Base-by-base conservation (phyloP, 345 rosid genomes). In the Aquilaria malaccensis region DNA sequence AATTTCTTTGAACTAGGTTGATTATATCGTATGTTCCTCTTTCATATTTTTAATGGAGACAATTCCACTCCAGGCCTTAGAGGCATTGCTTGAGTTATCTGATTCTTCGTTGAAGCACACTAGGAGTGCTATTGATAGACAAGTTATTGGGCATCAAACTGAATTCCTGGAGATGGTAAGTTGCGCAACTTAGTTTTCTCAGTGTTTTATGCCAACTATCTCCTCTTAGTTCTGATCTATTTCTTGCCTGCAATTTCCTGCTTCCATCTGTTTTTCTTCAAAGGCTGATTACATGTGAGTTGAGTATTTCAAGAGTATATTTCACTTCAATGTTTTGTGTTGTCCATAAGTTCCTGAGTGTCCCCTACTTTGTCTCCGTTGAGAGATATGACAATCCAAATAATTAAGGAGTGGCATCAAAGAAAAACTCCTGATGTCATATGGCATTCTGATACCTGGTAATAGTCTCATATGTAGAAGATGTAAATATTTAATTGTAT, bases 81-180 rank as follows among this genome's bases (percentile, higher is more conserved):
- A 84, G 69, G 70, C 65, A 29, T 77, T 93, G 75, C 87, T 89
- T 68, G 88, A 79, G 72, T 71, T 89, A 66, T 87, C 88, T 65
- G 68, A 80, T 69, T 69, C 85, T 48, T 72, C 90, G 57, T 57
- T 51, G 47, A 81, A 84, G 67, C 71, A 68, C 56, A 74, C 83
- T 41, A 57, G 74, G 67, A 67, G 67, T 74, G 47, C 56, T 57
- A 70, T 41, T 10, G 47, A 37, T 12, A 1, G 48, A 57, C 7
- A 57, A 57, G 76, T 73, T 68, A 30, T 61, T 60, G 58, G 68
- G 62, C 70, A 72, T 43, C 13, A 47, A 33, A 13, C 12, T 62
- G 90, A 81, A 55, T 48, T 22, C 41, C 46, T 62, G 63, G 80
- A 81, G 63, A 77, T 65, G 77, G 98, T 89, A 82, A 82, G 97